Evolutionary conservation across 176 grass and related monocot species (phyloP), one percentile per base, ranked within the genome.

Genomic region (Rhynchospora breviuscula): DNA sequence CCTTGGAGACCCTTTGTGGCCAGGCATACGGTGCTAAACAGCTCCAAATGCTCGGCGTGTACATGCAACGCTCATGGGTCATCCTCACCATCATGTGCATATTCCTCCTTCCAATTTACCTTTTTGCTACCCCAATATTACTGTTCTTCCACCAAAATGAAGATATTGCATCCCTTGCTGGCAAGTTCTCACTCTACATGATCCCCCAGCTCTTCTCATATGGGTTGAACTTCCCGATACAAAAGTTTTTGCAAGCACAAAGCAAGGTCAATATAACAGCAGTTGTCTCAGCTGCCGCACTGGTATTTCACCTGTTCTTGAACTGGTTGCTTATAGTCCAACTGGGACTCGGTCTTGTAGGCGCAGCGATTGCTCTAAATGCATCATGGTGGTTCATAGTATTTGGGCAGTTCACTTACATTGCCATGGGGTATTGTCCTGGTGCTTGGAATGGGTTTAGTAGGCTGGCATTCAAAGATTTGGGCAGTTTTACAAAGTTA

Each of bases 391-490:
- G 87, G 89, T 22, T 97, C 31, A 79, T 93, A 18, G 94, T 93
- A 22, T 58, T 87, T 0, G 89, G 83, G 3, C 89, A 93, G 85
- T 66, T 97, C 62, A 59, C 40, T 0, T 97, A 93, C 81, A 88
- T 97, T 56, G 74, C 78, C 12, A 80, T 90, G 87, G 94, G 94
- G 0, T 72, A 87, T 52, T 97, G 91, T 75, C 91, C 91, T 35
- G 89, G 91, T 35, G 89, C 91, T 0, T 97, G 94, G 94, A 97
- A 89, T 66, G 94, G 94, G 2, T 93, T 97, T 70, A 89, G 83
- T 62, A 88, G 84, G 22, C 66, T 89, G 7, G 89, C 91, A 22
- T 84, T 91, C 60, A 29, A 29, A 29, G 89, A 85, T 31, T 82
- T 97, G 54, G 0, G n/a, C 7, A 63, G 80, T n/a, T 97, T 97